Conservation (phyloP, 73 alveolate species). For the Paramecium octaurelia region DNA sequence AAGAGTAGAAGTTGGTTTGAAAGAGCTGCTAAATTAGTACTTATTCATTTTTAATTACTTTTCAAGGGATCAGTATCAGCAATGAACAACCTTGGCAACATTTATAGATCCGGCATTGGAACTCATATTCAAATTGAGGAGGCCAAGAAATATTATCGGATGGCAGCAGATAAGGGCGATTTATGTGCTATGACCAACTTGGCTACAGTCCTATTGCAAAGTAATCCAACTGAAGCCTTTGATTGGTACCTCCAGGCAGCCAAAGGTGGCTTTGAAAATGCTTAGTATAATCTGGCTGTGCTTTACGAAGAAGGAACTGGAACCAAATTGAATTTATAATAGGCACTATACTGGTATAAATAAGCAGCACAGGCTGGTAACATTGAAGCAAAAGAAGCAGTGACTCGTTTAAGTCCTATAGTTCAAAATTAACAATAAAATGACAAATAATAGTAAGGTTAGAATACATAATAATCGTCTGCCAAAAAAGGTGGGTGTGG, state of each 20-base stretch:
- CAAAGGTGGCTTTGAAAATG: constrained; percentile 33
- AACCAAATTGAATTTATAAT: not conserved
- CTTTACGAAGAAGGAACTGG: constrained; percentile 46
- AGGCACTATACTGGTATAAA: constrained; percentile 30
- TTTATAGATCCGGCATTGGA: constrained; percentile 49
- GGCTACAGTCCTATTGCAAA: constrained; percentile 20
- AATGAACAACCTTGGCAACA: constrained; percentile 34
- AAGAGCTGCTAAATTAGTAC: constrained; percentile 14
- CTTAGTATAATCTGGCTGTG: constrained; percentile 22
- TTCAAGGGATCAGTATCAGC: constrained; percentile 46
- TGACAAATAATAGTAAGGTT: not conserved
- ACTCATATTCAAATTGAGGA: not conserved
- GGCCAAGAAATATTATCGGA: not conserved
- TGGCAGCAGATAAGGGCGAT: constrained; percentile 51
- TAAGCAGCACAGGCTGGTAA: constrained; percentile 32
- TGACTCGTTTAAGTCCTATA: not conserved
- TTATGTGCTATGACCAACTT: constrained; percentile 37
- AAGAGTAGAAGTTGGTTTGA: constrained; percentile 22
- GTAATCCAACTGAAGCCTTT: not conserved
- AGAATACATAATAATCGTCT: not conserved
- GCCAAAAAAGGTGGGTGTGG: constrained; percentile 17
- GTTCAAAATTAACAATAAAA: not conserved
- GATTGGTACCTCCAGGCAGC: constrained; percentile 34
- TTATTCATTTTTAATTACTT: not conserved
- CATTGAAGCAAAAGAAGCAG: constrained; percentile 28